These are phyloP conservation scores for Acaromyces ingoldii DNA, from an alignment of 1,284 basidiomycete genomes.

Conservation along the genomic window DNA sequence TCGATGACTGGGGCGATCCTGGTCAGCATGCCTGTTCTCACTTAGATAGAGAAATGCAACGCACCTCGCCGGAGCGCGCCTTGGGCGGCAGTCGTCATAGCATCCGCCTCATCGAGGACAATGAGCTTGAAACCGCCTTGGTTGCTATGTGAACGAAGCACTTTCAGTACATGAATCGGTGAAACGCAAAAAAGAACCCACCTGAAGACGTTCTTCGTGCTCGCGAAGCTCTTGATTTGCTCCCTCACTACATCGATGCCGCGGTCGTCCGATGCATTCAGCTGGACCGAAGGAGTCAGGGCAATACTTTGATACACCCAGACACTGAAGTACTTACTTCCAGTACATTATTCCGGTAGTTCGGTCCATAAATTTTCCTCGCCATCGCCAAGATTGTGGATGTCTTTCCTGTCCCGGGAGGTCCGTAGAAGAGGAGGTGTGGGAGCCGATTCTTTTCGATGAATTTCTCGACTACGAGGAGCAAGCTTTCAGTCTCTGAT, in stretches of 20 bases:
- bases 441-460: constrained; percentile 91
- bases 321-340: constrained; percentile 60
- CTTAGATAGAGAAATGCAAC: neutral
- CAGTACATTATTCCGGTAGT: constrained; percentile 81
- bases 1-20: constrained; percentile 87
- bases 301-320: neutral
- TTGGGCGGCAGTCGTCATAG: constrained; percentile 98
- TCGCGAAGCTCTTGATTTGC: constrained; percentile 97
- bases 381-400: constrained; percentile 97
- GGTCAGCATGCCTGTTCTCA: neutral
- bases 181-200: constrained; percentile 32
- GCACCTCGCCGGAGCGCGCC: constrained; percentile 80
- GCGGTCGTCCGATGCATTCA: constrained; percentile 96
- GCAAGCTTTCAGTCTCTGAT: neutral
- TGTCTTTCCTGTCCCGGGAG: constrained; percentile 94
- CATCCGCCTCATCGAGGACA: constrained; percentile 96
- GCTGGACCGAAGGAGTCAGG: constrained; percentile 57
- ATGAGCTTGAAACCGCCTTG: constrained; percentile 85
- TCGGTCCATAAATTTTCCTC: constrained; percentile 78
- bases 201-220: constrained; percentile 77
- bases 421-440: constrained; percentile 94
- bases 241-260: constrained; percentile 98
- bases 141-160: neutral
- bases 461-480: constrained; percentile 79
- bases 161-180: too few species aligned